Evolutionary conservation across 2,329 filamentous ascomycete genomes (phyloP).

Genomic region (Apiospora phragmitis): DNA sequence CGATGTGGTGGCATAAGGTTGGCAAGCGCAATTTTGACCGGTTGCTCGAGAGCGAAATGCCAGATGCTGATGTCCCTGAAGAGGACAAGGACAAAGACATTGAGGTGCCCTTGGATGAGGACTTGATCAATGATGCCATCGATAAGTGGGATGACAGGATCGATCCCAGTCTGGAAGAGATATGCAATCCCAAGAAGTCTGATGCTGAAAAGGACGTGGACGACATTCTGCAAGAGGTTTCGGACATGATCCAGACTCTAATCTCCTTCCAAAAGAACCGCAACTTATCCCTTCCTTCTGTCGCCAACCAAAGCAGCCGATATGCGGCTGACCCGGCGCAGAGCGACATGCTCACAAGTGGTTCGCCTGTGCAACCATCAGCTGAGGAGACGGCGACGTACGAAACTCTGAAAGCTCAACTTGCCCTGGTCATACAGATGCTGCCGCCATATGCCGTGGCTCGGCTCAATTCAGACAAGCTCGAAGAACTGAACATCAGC

Average conservation of each 20-base stretch:
- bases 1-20: constrained; percentile 74
- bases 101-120: constrained; percentile 45
- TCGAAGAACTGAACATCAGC: constrained; percentile 81
- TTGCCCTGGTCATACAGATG: constrained; percentile 71
- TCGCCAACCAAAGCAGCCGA: constrained; percentile 54
- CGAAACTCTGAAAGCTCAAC: constrained; percentile 71
- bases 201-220: constrained; percentile 62
- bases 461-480: constrained; percentile 80
- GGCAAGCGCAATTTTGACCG: constrained; percentile 67
- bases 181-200: constrained; percentile 49
- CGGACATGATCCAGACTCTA: constrained; percentile 74
- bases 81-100: constrained; percentile 30
- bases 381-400: constrained; percentile 65
- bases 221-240: constrained; percentile 72
- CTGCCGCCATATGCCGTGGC: constrained; percentile 84
- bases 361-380: constrained; percentile 66
- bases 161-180: constrained; percentile 58
- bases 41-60: constrained; percentile 54
- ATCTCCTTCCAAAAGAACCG: constrained; percentile 79
- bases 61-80: constrained; percentile 36
- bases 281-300: constrained; percentile 65
- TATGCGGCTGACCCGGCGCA: constrained; percentile 63
- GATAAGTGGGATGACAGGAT: constrained; percentile 61
- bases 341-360: constrained; percentile 67
- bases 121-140: constrained; percentile 53